phyloP scores from a whole-genome alignment of 2,329 filamentous ascomycete species.

The Monilinia vaccinii-corymbosi region DNA sequence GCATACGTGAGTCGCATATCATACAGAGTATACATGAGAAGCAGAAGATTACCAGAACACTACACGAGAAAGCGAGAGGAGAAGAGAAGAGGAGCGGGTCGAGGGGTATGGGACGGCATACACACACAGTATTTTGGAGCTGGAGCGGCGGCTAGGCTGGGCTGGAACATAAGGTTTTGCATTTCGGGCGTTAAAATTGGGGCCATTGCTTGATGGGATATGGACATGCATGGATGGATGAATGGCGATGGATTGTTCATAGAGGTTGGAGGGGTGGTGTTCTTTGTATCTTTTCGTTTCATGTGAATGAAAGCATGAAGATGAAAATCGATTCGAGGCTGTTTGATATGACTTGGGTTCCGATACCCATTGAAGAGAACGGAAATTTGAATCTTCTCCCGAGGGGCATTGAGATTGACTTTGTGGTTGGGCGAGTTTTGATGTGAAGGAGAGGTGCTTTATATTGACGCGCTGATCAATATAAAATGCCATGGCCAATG shows the following conservation, averaged over 20 bases:
- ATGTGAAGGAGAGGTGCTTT: too few relatives aligned
- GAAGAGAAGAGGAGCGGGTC: not conserved
- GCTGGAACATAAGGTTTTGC: not conserved
- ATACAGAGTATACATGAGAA: not conserved
- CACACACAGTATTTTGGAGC: not conserved
- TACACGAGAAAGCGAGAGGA: not conserved
- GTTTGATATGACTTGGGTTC: not conserved
- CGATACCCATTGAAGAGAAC: not conserved
- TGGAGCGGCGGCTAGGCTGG: not conserved
- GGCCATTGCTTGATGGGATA: not conserved
- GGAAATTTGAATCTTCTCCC: not conserved
- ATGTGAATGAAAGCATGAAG: not conserved
- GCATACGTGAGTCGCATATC: not conserved
- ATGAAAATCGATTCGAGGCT: not conserved
- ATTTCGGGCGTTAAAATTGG: not conserved
- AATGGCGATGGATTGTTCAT: not conserved
- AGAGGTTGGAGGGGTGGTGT: not conserved
- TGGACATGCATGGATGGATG: not conserved
- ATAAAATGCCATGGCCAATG: too few relatives aligned
- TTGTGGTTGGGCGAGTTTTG: not conserved
- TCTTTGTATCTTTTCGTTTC: not conserved
- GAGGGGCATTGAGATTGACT: not conserved
- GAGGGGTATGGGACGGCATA: not conserved
- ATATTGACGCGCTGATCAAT: too few relatives aligned
- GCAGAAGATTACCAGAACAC: not conserved